Conservation (phyloP, 768 basidiomycete species). For the Russula sp. region DNA sequence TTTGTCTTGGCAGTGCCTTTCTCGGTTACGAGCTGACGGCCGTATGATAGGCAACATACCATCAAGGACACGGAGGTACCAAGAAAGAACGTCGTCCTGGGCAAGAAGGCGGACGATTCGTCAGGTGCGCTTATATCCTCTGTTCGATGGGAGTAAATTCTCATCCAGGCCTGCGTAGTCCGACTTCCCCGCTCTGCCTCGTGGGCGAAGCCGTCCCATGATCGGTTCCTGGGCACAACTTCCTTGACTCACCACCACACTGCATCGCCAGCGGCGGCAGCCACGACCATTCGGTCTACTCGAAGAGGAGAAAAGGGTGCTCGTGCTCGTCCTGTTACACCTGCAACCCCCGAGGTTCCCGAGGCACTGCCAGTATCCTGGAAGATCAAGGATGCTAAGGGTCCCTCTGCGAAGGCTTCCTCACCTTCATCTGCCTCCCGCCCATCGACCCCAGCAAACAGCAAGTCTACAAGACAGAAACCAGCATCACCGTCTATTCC, state of each 20-base stretch:
- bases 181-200: slow-evolving; percentile 56
- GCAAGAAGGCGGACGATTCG: slow-evolving; percentile 52
- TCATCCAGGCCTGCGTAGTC: slow-evolving; percentile 26
- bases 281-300: slow-evolving; percentile 17
- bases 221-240: slow-evolving; percentile 23
- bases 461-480: slow-evolving; percentile 11
- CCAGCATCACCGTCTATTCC: slow-evolving; percentile 16
- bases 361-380: slow-evolving; percentile 13
- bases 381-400: slow-evolving; percentile 39
- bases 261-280: slow-evolving; percentile 7
- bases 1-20: slow-evolving; percentile 28
- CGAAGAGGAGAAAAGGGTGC: slow-evolving; percentile 24
- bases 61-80: slow-evolving; percentile 84
- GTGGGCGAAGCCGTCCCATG: slow-evolving; percentile 36
- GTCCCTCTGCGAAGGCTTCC: slow-evolving; percentile 36
- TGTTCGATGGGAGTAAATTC: background rate
- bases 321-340: slow-evolving; percentile 40
- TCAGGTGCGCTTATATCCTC: slow-evolving; percentile 14
- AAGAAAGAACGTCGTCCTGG: slow-evolving; percentile 40
- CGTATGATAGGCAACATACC: slow-evolving; percentile 69
- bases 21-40: slow-evolving; percentile 12
- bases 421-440: slow-evolving; percentile 51
- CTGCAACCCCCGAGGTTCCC: slow-evolving; percentile 27
- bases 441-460: slow-evolving; percentile 48
- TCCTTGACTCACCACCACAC: slow-evolving; percentile 29